Evolutionary conservation across 352 stramenopile genomes (phyloP), one percentile per base, ranked within the genome.

Genomic region (Halophytophthora batemanensis): DNA sequence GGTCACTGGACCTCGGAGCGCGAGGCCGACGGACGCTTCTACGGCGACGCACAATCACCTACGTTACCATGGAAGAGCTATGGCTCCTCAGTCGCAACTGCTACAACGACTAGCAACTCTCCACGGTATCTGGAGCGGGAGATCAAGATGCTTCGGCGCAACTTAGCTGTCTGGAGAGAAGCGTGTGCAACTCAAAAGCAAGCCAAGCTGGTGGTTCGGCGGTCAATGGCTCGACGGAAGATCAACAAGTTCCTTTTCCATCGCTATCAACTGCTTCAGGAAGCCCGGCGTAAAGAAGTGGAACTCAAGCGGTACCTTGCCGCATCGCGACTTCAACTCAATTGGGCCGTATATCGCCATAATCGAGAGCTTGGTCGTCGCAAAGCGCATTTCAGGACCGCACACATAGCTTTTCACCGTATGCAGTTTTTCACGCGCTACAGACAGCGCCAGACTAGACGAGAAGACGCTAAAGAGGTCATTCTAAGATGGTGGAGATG

Each of bases 61-160:
- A 48, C 48, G 6, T 45, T 45, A 6, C 15, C 46, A 6, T 45
- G 56, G 39, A 44, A 40, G 13, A 62, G 61, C 28, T 47, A 42
- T 13, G 56, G 31, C 1, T 52, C 52, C 4, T 35, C 35, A 8
- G 13, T 19, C 1, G 15, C 8, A 8, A 36, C 11, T 12, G 13
- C 19, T 33, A 19, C 47, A 1, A 18, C n/a, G 4, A 31, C 25
- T 4, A 38, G 52, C 1, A 59, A 59, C 22, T 13, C 36, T 1
- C 63, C 64, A 1, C 58, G 62, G 21, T 90, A 71, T 45, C 40
- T 87, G 39, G 72, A 90, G 47, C 59, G 72, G 8, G 79, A 90
- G 35, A 54, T 90, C 39, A 90, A 90, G 49, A 74, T 81, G 56
- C 54, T 90, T 23, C 74, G 77, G 12, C 74, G 79, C 6, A 83